These are phyloP conservation scores for Polygonum maritimum DNA, from an alignment of 148 eudicot genomes.

Conservation along the genomic window DNA sequence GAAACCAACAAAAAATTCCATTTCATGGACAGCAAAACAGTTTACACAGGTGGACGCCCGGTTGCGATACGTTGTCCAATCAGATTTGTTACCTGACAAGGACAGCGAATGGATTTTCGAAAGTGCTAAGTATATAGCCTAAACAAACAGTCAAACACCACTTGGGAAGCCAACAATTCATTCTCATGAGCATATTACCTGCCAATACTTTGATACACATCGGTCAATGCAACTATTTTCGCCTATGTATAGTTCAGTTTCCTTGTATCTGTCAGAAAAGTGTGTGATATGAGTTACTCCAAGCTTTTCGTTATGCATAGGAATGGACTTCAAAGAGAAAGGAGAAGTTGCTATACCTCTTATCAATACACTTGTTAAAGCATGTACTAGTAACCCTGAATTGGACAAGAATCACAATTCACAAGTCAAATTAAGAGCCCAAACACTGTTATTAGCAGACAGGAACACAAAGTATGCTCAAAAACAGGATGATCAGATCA, in stretches of 20 bases:
- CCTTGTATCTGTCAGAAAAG: slow-evolving; percentile 58
- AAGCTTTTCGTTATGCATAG: background rate
- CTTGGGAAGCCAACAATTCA: background rate
- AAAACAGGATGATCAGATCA: background rate
- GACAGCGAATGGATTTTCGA: too few relatives aligned
- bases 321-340: background rate
- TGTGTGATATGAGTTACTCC: background rate
- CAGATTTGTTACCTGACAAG: slow-evolving; percentile 59
- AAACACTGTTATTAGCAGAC: background rate
- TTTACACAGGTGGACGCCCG: slow-evolving; percentile 47
- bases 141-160: background rate
- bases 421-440: background rate
- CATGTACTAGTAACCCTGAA: slow-evolving; percentile 84
- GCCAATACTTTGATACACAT: slow-evolving; percentile 90
- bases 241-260: slow-evolving; percentile 72
- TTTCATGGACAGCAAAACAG: background rate
- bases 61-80: slow-evolving; percentile 58
- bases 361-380: slow-evolving; percentile 67
- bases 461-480: background rate
- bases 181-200: slow-evolving; percentile 31
- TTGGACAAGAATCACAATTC: slow-evolving; percentile 9
- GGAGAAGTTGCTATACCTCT: slow-evolving; percentile 31
- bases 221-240: slow-evolving; percentile 87
- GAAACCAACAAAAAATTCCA: background rate
- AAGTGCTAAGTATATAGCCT: background rate